A percentile compares a stretch with the other conserved stretches of the same genome.
Conservation (phyloP, 1,139 yeast species). For the Blastobotrys illinoisensis region DNA sequence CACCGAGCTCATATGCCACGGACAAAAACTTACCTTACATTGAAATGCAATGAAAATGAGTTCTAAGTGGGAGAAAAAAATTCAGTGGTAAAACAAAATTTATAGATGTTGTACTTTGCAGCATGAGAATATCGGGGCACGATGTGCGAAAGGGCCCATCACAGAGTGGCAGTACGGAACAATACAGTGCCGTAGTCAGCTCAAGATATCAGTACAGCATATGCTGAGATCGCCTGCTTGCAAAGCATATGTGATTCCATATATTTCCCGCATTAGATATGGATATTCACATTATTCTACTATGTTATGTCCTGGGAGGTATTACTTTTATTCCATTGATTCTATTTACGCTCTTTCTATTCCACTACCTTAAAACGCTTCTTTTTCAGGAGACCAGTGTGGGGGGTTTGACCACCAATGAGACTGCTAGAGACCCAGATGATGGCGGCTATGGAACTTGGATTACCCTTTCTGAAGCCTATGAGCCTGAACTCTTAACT, state of each 20-base stretch:
- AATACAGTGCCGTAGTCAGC: not conserved
- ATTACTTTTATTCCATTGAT: conserved; percentile 39
- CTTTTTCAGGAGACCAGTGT: not conserved
- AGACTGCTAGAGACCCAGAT: not conserved
- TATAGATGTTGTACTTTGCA: not conserved
- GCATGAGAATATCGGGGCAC: not conserved
- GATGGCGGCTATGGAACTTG: not conserved
- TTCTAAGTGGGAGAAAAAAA: not conserved
- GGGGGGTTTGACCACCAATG: not conserved
- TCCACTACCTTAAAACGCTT: not conserved
- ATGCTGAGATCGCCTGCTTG: too few species aligned
- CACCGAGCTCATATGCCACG: not conserved
- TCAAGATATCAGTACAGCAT: not conserved
- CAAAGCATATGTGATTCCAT: not conserved
- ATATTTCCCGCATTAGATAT: not conserved
- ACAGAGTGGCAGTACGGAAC: not conserved
- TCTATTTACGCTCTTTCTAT: not conserved
- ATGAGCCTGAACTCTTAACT: not conserved
- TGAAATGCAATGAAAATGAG: not conserved
- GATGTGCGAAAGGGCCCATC: not conserved
- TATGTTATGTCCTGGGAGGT: conserved; percentile 65
- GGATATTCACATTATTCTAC: not conserved
- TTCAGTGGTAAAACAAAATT: not conserved
- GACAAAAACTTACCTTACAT: not conserved
- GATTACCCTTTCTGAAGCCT: not conserved